Evolutionary conservation across 176 grass and related monocot genomes (phyloP).

Genomic region (Themeda triandra): DNA sequence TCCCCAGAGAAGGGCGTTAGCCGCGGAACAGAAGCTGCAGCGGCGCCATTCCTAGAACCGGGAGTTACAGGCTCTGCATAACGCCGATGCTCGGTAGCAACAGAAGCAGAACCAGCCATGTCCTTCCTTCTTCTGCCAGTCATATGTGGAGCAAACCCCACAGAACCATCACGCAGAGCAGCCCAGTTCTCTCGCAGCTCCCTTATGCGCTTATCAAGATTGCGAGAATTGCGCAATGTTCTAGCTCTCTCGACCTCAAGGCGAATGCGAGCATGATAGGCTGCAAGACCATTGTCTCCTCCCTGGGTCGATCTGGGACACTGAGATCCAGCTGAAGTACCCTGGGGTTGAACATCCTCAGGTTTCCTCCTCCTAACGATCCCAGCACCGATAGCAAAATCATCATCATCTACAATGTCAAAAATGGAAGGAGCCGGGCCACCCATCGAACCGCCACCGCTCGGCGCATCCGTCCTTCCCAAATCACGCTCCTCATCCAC

Average conservation of each 20-base stretch:
- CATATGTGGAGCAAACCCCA: constrained; percentile 39
- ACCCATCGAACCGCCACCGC: neutral
- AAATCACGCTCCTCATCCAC: constrained; percentile 23
- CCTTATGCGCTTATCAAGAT: constrained; percentile 45
- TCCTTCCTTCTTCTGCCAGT: constrained; percentile 17
- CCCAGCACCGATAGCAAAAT: neutral
- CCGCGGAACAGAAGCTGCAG: constrained; percentile 13
- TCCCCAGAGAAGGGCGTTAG: neutral
- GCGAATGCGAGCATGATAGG: neutral
- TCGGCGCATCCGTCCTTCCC: neutral
- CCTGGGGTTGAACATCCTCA: neutral
- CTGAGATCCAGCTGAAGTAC: constrained; percentile 9
- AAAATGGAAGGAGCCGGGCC: constrained; percentile 49
- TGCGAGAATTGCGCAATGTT: constrained; percentile 47
- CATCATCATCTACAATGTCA: constrained; percentile 57
- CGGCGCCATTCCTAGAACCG: neutral
- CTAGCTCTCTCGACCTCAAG: constrained; percentile 35
- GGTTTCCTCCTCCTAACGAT: constrained; percentile 9
- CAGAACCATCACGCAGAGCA: constrained; percentile 48
- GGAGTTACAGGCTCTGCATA: neutral
- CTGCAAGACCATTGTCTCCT: neutral
- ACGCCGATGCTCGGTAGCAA: neutral
- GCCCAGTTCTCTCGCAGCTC: constrained; percentile 57
- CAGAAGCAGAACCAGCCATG: neutral
- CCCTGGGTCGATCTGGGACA: neutral